Conservation (phyloP, 192 early-diverging fungal genomes). For the Rhizophagus clarus region DNA sequence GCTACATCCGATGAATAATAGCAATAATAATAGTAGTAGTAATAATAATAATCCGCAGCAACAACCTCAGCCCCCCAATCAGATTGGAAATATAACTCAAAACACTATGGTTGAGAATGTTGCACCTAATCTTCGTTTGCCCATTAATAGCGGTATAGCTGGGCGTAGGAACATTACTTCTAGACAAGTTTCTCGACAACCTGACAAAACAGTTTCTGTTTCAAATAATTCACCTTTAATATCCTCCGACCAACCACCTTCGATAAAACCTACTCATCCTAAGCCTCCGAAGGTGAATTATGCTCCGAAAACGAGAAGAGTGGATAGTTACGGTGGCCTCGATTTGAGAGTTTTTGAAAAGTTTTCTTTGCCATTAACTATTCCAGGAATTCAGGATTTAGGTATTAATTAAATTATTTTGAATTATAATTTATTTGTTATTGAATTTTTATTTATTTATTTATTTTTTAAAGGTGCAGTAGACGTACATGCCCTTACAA, state of each 20-base stretch:
- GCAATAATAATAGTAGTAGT: not conserved
- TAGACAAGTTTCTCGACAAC: conserved; percentile 4
- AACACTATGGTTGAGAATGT: not conserved
- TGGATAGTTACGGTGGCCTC: conserved; percentile 78
- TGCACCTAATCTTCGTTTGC: conserved; percentile 9
- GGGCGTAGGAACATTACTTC: not conserved
- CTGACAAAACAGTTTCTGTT: conserved; percentile 1
- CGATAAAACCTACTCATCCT: not conserved
- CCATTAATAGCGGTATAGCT: conserved; percentile 4
- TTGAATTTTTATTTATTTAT: not conserved
- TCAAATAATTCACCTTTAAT: not conserved
- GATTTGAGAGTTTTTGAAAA: conserved; percentile 66
- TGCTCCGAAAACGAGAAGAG: conserved; percentile 61
- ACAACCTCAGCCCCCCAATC: not conserved
- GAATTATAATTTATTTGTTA: conserved; percentile 4
- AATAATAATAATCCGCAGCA: not conserved
- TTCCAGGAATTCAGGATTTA: conserved; percentile 54
- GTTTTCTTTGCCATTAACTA: conserved; percentile 49
- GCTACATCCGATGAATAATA: not conserved
- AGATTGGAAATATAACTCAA: not conserved
- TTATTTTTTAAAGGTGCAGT: conserved; percentile 60
- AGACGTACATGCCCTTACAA: conserved; percentile 74
- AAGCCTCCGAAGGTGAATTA: conserved; percentile 42
- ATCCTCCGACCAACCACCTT: not conserved
- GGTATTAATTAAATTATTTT: conserved; percentile 46